phyloP scores from a whole-genome alignment of 345 rosid species.

The Eucalyptus coolabah region DNA sequence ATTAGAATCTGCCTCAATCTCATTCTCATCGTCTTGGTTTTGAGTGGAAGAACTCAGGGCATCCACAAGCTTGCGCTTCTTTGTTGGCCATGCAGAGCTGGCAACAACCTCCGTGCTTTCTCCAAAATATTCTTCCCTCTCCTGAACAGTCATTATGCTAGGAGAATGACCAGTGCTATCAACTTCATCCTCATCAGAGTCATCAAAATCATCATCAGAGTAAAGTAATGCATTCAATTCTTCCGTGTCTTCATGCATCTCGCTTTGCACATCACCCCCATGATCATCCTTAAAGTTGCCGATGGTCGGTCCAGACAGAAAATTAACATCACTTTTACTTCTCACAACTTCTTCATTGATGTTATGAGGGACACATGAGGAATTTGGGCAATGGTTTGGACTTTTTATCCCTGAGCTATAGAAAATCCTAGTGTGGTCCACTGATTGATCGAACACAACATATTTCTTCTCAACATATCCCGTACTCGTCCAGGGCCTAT shows the following conservation, averaged over 20 bases:
- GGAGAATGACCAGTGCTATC: constrained; percentile 92
- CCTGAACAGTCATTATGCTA: constrained; percentile 12
- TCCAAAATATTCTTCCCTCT: constrained; percentile 11
- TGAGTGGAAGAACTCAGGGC: constrained; percentile 15
- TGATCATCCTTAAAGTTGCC: constrained; percentile 11
- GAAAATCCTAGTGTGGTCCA: constrained; percentile 48
- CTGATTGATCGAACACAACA: constrained; percentile 60
- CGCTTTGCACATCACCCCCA: constrained; percentile 28
- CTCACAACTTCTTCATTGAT: constrained; percentile 8
- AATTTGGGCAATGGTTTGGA: not conserved
- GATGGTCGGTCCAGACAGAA: not conserved
- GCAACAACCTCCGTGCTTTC: constrained; percentile 37
- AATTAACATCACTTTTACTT: constrained; percentile 7
- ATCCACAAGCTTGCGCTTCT: constrained; percentile 43
- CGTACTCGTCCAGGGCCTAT: not conserved
- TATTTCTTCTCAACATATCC: constrained; percentile 31
- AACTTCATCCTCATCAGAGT: constrained; percentile 61
- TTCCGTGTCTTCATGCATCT: constrained; percentile 94
- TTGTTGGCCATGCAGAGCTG: constrained; percentile 43
- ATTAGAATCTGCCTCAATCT: constrained; percentile 21
- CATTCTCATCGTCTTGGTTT: constrained; percentile 6
- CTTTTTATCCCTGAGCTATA: constrained; percentile 16
- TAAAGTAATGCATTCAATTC: constrained; percentile 88
- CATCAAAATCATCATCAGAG: constrained; percentile 64
- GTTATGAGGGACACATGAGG: not conserved